A percentile compares a stretch with the other conserved stretches of the same genome.
These are phyloP conservation scores for Colletotrichum sp. DNA, from an alignment of 2,329 filamentous ascomycete species.

Conservation along the genomic window DNA sequence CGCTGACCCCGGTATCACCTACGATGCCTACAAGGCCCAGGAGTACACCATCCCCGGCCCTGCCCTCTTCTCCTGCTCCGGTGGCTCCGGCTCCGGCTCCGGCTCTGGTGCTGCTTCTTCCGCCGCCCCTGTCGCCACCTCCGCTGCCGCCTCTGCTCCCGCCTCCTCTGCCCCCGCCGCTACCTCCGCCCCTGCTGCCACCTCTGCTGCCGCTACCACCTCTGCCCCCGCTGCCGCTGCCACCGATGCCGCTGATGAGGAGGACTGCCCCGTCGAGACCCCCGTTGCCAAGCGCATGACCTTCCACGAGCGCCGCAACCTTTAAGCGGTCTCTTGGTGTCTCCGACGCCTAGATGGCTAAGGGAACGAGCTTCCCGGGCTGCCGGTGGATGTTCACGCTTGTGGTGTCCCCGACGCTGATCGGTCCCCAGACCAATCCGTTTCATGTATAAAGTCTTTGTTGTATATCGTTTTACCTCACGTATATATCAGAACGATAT, in stretches of 20 bases:
- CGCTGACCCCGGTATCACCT: slow-evolving; percentile 50
- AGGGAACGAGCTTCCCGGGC: not conserved
- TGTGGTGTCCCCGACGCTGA: slow-evolving; percentile 1
- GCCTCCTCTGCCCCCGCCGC: not conserved
- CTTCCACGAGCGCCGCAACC: slow-evolving; percentile 20
- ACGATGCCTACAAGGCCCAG: slow-evolving; percentile 49
- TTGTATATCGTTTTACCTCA: slow-evolving; percentile 15
- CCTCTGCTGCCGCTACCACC: not conserved
- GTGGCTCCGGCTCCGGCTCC: not conserved
- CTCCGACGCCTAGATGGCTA: not conserved
- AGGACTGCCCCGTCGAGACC: slow-evolving; percentile 17
- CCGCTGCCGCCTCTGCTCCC: not conserved
- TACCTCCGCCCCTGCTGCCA: not conserved
- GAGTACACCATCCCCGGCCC: slow-evolving; percentile 54
- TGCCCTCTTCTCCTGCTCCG: slow-evolving; percentile 49
- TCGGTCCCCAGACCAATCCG: not conserved
- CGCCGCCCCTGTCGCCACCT: not conserved
- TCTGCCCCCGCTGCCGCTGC: not conserved
- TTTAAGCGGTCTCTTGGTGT: not conserved
- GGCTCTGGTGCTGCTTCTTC: not conserved
- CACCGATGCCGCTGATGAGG: not conserved
- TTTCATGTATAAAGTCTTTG: slow-evolving; percentile 19
- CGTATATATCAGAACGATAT: slow-evolving; percentile 15
- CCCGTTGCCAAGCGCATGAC: slow-evolving; percentile 17
- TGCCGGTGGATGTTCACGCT: not conserved